phyloP scores from a whole-genome alignment of 768 basidiomycete species.

The Rickenella mellea region DNA sequence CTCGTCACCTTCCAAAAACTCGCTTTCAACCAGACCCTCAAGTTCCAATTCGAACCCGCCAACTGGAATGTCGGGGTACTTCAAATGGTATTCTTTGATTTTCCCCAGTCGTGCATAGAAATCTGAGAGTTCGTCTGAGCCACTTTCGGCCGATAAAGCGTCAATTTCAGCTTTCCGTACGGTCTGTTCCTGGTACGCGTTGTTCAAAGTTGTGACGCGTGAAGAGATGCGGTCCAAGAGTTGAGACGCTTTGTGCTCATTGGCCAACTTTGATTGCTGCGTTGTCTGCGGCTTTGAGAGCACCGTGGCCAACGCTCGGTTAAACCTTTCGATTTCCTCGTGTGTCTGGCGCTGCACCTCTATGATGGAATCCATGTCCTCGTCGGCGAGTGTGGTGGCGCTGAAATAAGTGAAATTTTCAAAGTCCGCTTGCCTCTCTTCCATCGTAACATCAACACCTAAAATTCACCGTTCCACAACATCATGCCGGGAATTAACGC shows the following conservation, averaged over 20 bases:
- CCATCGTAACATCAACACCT: conserved; percentile 10
- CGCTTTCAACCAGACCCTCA: conserved; percentile 67
- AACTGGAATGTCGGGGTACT: conserved; percentile 85
- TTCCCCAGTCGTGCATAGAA: conserved; percentile 95
- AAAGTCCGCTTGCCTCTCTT: conserved; percentile 40
- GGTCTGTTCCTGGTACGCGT: conserved; percentile 71
- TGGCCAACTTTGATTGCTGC: conserved; percentile 59
- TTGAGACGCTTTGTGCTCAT: conserved; percentile 85
- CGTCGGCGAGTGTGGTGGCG: conserved; percentile 5
- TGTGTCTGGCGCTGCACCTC: conserved; percentile 94
- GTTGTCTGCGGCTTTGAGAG: conserved; percentile 57
- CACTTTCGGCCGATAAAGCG: conserved; percentile 29
- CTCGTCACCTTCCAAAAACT: conserved; percentile 58
- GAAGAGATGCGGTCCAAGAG: conserved; percentile 78
- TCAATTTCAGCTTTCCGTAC: conserved; percentile 61
- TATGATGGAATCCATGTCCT: conserved; percentile 80
- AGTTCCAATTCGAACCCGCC: conserved; percentile 80
- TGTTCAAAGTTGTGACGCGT: conserved; percentile 53
- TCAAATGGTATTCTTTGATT: conserved; percentile 93
- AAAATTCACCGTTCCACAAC: neutral
- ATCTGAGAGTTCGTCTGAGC: conserved; percentile 74
- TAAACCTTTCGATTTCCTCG: conserved; percentile 90
- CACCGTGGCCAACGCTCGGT: conserved; percentile 76
- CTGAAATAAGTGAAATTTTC: conserved; percentile 23
- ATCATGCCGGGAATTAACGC: conserved; percentile 71